A percentile compares a stretch with the other conserved stretches of the same genome.
Conservation (phyloP, 768 basidiomycete genomes). For the Trametes coccinea region DNA sequence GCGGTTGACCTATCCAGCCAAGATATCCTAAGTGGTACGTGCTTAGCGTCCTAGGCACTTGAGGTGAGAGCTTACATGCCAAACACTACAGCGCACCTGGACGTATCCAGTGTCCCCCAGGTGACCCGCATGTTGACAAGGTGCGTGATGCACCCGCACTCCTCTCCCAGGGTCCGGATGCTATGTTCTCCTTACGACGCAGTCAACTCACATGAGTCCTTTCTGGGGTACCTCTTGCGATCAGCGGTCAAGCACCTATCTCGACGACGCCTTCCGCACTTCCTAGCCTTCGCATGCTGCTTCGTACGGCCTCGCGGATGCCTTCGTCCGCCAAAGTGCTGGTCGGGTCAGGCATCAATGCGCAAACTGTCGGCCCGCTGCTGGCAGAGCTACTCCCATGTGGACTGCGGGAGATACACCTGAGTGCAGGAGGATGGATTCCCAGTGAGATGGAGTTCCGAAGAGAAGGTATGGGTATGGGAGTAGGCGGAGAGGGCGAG, state of each 20-base stretch:
- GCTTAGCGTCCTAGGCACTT: neutral
- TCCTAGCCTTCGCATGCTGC: slow-evolving; percentile 23
- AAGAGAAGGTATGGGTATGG: slow-evolving; percentile 69
- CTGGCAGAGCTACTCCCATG: slow-evolving; percentile 52
- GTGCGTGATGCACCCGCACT: slow-evolving; percentile 36
- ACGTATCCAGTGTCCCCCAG: slow-evolving; percentile 57
- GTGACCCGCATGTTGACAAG: slow-evolving; percentile 81
- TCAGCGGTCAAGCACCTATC: slow-evolving; percentile 53
- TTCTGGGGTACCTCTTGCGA: neutral
- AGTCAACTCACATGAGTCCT: neutral
- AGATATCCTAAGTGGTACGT: slow-evolving; percentile 52
- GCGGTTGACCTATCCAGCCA: slow-evolving; percentile 70
- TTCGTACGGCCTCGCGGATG: slow-evolving; percentile 18
- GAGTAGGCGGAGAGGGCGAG: slow-evolving; percentile 49
- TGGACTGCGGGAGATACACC: slow-evolving; percentile 68
- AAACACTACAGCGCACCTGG: slow-evolving; percentile 31
- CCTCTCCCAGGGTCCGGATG: neutral
- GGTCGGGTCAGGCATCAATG: slow-evolving; percentile 77
- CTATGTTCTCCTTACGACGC: no score
- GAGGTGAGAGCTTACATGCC: no score
- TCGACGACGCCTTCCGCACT: slow-evolving; percentile 32
- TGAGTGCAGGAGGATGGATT: slow-evolving; percentile 71
- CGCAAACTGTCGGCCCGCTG: slow-evolving; percentile 49
- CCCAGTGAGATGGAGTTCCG: slow-evolving; percentile 53
- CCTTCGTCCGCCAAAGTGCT: slow-evolving; percentile 50